These are phyloP conservation scores for Candida labiduridarum DNA, from an alignment of 1,139 yeast genomes.

Conservation along the genomic window DNA sequence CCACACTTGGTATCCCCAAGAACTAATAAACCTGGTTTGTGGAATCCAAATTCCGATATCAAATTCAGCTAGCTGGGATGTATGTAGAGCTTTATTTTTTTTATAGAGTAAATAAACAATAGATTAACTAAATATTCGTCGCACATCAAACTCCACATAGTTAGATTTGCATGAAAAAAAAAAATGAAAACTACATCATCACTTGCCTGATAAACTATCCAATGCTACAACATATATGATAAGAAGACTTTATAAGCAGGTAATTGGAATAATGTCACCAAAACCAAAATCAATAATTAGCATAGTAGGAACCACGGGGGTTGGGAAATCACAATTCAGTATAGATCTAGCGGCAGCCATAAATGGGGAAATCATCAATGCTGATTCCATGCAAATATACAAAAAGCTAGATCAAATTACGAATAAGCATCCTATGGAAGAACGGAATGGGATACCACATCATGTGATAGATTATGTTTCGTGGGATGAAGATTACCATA, in stretches of 20 bases:
- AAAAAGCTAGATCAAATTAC: conserved; percentile 73
- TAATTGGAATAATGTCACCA: conserved; percentile 20
- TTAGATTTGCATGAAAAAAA: not conserved
- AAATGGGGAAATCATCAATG: conserved; percentile 90
- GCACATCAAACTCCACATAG: not conserved
- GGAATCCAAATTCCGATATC: conserved; percentile 38
- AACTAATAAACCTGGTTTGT: conserved; percentile 20
- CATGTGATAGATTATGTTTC: conserved; percentile 83
- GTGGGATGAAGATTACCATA: conserved; percentile 81
- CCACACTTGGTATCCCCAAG: conserved; percentile 13
- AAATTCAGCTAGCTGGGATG: conserved; percentile 23
- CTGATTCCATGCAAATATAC: conserved; percentile 97
- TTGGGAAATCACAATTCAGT: conserved; percentile 90
- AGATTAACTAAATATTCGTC: not conserved
- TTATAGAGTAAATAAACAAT: not conserved
- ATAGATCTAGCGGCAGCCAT: conserved; percentile 77
- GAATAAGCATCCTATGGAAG: conserved; percentile 84
- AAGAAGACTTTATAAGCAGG: not conserved
- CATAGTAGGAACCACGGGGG: conserved; percentile 96
- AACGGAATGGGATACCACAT: conserved; percentile 74
- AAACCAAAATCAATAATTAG: conserved; percentile 53
- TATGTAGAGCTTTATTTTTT: not conserved
- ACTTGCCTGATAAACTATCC: not conserved
- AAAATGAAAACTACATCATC: not conserved
- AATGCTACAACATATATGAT: conserved; percentile 3